Evolutionary conservation across 441 rosid species (phyloP), one percentile per base, ranked within the genome.

Genomic region (Erodium texanum): DNA sequence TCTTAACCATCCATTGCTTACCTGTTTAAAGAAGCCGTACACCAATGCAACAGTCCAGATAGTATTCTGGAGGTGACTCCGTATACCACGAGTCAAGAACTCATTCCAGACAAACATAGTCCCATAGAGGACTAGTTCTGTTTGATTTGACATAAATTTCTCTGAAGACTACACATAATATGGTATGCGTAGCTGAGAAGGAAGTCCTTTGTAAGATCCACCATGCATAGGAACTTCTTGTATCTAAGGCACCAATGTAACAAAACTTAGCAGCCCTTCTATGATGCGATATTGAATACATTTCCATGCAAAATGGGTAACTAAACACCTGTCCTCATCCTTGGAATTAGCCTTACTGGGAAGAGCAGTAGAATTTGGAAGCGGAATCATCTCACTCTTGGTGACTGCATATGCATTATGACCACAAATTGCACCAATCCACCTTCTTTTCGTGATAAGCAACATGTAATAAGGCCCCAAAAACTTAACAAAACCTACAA

Each of bases 51-150:
- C 96, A 12, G 99, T 95, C 99, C 99, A 96, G 27, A 85, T 38
- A 32, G 96, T 90, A 78, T 89, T 93, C 77, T 81, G 85, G 71
- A 90, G 96, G 77, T 85, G 89, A 74, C 81, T 85, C 66, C 99
- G 90, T 62, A 93, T 83, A 54, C 86, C 99, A 68, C 86, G 91
- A 45, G 99, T 90, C 84, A 96, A 76, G 78, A 87, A 96, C 78
- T 90, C 98, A 78, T 95, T 95, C 99, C 99, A 95, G 52, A 95
- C 99, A 76, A 90, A 95, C 99, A 95, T 95, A 63, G 95, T 92
- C 67, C 89, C 93, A 68, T 95, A 90, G 14, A 83, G 87, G 58
- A 80, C 82, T 41, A 71, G 87, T n/a, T 90, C 96, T 76, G 82
- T 82, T 83, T 86, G 86, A 71, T 74, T 81, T 86, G 76, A 76